Evolutionary conservation across 495 filamentous ascomycete species (phyloP).

Genomic region (Lepraria neglecta): DNA sequence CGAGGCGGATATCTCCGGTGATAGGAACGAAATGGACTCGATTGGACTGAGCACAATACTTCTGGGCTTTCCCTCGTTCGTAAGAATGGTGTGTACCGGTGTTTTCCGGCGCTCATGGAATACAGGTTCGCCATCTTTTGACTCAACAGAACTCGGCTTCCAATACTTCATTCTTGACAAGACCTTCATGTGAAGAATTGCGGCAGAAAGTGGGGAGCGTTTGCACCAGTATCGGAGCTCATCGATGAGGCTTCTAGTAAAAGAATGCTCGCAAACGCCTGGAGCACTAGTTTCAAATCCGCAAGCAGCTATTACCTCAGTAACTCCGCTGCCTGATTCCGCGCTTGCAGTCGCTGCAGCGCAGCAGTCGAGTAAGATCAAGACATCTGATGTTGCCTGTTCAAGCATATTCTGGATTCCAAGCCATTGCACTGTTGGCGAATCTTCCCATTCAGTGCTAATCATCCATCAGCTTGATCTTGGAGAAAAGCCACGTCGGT

Average conservation of each 20-base stretch:
- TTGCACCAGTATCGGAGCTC: slow-evolving; percentile 12
- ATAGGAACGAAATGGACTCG: background rate
- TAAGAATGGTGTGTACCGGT: slow-evolving; percentile 4
- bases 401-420: slow-evolving; percentile 50
- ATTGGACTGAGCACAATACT: slow-evolving; percentile 4
- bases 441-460: slow-evolving; percentile 19
- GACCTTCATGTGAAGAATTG: background rate
- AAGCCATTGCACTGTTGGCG: slow-evolving; percentile 37
- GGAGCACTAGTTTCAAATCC: slow-evolving; percentile 25
- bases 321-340: slow-evolving; percentile 16
- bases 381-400: slow-evolving; percentile 44
- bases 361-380: slow-evolving; percentile 50
- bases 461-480: background rate
- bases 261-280: slow-evolving; percentile 26
- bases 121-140: background rate
- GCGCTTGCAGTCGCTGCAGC: slow-evolving; percentile 36
- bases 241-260: slow-evolving; percentile 30
- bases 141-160: background rate
- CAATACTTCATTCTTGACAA: slow-evolving; percentile 2
- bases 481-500: background rate
- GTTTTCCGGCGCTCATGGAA: slow-evolving; percentile 2
- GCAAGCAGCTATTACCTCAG: slow-evolving; percentile 33
- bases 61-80: slow-evolving; percentile 8
- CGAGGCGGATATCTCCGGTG: background rate
- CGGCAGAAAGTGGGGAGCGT: background rate